Percentiles rank a stretch among this genome's conserved stretches.
Conservation (phyloP, 257 asterid genomes). For the Anisodus acutangulus region DNA sequence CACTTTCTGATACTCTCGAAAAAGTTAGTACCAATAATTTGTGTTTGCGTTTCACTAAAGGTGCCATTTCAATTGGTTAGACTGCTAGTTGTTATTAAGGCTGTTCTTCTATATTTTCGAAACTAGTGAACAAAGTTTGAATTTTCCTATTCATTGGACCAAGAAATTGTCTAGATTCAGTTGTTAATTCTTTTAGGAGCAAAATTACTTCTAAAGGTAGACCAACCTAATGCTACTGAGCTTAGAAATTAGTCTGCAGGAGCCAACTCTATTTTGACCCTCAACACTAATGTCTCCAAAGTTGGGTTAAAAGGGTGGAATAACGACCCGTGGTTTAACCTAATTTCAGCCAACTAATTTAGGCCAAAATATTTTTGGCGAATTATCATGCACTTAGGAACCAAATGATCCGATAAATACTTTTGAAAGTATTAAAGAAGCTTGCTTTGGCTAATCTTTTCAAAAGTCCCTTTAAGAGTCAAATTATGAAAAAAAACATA, state of each 20-base stretch:
- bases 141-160: not conserved
- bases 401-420: not conserved
- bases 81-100: slow-evolving; percentile 12
- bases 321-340: not conserved
- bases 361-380: not conserved
- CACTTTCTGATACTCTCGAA: not conserved
- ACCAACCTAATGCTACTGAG: not conserved
- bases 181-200: not conserved
- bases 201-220: not conserved
- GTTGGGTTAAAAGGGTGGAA: not conserved
- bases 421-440: not conserved
- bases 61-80: slow-evolving; percentile 2
- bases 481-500: no score
- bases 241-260: not conserved
- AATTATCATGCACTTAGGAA: not conserved
- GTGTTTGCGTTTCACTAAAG: slow-evolving; percentile 17
- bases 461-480: not conserved
- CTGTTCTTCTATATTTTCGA: not conserved
- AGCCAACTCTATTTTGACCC: not conserved
- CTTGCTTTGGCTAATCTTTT: not conserved
- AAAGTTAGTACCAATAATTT: slow-evolving; percentile 19
- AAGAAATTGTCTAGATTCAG: not conserved
- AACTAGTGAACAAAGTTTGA: not conserved
- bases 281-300: not conserved
- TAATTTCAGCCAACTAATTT: not conserved